Evolutionary conservation across 1,284 basidiomycete genomes (phyloP), one percentile per base, ranked within the genome.

Genomic region (Vanrija humicola): DNA sequence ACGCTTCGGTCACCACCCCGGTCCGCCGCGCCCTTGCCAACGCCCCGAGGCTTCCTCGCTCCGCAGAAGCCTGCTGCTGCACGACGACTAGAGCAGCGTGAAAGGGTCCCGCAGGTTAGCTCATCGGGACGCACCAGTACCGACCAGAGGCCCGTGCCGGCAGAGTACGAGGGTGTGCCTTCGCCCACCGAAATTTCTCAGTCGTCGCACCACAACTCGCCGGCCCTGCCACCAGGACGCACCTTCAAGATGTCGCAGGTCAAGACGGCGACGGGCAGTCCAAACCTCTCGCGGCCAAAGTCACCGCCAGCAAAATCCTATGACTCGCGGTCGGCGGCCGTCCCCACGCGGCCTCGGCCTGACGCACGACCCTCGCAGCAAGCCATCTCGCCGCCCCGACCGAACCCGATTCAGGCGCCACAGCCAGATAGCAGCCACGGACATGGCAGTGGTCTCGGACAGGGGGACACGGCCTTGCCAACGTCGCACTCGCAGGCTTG

Each of bases 61-160:
- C 73, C 73, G 2, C 72, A 71, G 42, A 74, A 74, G 55, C 69
- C 73, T 0, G 64, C 63, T 14, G 65, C 69, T 0, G 73, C 71
- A 0, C 55, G 69, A 7, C 48, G 66, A 28, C 56, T 68, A 3
- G 73, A 71, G 49, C 56, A 65, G 50, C 63, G 59, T 34, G 64
- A 67, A 43, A 52, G 63, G 8, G 54, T 44, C n/a, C 56, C 54
- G 21, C 56, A 54, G 2, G 60, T 58, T n/a, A 58, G 52, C 45
- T 58, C 56, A n/a, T 47, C 51, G 0, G 56, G 56, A 12, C 52
- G 54, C 15, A 49, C 23, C 34, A 48, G 39, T 3, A 26, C 39
- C 34, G 50, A 56, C 18, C 23, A 34, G 34, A 34, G 34, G 34
- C 46, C 16, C 48, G 48, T 43, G 34, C 34, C 34, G 14, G 34